A percentile compares a stretch with the other conserved stretches of the same genome.
These are phyloP conservation scores for Kodamaea sagamina DNA, from an alignment of 805 yeast species.

Conservation along the genomic window DNA sequence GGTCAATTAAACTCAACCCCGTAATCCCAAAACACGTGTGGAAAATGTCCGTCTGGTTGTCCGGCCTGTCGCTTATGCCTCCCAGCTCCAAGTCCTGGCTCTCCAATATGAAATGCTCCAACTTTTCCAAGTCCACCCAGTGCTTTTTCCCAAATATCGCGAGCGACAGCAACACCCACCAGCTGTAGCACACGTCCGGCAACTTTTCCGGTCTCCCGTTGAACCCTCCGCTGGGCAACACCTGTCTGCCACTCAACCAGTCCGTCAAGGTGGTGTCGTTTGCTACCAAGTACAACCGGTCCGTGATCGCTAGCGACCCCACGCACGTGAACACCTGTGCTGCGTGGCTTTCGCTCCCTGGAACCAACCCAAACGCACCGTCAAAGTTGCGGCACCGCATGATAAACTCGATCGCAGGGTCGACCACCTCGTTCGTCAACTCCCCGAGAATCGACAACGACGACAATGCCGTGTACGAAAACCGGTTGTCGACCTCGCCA, in stretches of 20 bases:
- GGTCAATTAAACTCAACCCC: constrained; percentile 77
- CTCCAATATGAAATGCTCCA: constrained; percentile 65
- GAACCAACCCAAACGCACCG: constrained; percentile 92
- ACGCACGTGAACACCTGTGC: constrained; percentile 89
- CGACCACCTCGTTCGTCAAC: constrained; percentile 55
- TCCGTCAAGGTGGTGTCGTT: constrained; percentile 57
- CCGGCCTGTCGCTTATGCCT: constrained; percentile 91
- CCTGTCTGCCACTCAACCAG: constrained; percentile 94
- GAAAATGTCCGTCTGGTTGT: constrained; percentile 87
- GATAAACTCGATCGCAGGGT: constrained; percentile 67
- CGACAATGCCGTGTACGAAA: constrained; percentile 80
- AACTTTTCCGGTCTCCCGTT: constrained; percentile 95
- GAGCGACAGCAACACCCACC: constrained; percentile 92
- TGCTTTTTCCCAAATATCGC: constrained; percentile 63
- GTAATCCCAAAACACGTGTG: constrained; percentile 91
- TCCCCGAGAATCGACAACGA: constrained; percentile 68
- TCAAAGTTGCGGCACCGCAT: constrained; percentile 81
- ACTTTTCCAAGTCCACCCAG: constrained; percentile 72
- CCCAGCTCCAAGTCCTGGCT: constrained; percentile 82
- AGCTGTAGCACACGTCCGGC: constrained; percentile 96
- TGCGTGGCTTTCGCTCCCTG: constrained; percentile 94
- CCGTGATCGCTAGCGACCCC: constrained; percentile 73
- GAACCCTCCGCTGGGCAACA: constrained; percentile 76
- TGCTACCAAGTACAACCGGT: constrained; percentile 49
- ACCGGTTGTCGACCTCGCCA: constrained; percentile 92